Evolutionary conservation across 2,329 filamentous ascomycete genomes (phyloP), one percentile per base, ranked within the genome.

Genomic region (Fusarium hainanense): DNA sequence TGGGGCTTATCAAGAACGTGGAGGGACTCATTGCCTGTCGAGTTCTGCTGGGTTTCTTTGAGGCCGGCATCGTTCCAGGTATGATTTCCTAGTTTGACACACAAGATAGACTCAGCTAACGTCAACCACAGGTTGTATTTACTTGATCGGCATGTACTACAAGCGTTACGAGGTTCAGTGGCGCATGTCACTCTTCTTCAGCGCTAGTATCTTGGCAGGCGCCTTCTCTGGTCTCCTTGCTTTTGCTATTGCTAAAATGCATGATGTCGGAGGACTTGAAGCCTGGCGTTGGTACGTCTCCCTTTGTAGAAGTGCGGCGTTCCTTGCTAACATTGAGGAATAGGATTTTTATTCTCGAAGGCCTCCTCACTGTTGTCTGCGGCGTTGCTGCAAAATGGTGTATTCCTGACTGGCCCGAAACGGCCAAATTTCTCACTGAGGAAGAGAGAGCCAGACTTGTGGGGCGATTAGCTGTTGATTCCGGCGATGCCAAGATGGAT

Each of bases 331-430:
- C 4, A n/a, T 6, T 4, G 10, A 1, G 0, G 4, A 0, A 1
- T 4, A 58, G 86, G 89, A 89, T 90, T 54, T 90, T 90, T 63
- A 88, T 92, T 42, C 84, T 92, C 6, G 89, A 92, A 78, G 92
- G 92, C 1, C 83, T 93, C 3, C 85, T 84, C 0, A 93, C 92
- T 0, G 85, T 93, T 1, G 2, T 93, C 1, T 84, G 93, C 2
- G 93, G 92, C 0, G 62, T 90, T 4, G 71, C 83, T 1, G 88
- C 88, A 1, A 94, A 91, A 80, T 94, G 89, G 82, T 83, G 89
- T 68, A 87, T 97, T 1, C 86, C 92, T 68, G 93, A 97, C 75
- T 97, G 93, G 73, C 94, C 94, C 0, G 92, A 93, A 70, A 88
- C 92, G 21, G 92, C 93, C 0, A 86, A 71, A 0, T 97, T 97